Base-by-base conservation (phyloP, 2,329 filamentous ascomycete species). In the Byssothecium circinans region DNA sequence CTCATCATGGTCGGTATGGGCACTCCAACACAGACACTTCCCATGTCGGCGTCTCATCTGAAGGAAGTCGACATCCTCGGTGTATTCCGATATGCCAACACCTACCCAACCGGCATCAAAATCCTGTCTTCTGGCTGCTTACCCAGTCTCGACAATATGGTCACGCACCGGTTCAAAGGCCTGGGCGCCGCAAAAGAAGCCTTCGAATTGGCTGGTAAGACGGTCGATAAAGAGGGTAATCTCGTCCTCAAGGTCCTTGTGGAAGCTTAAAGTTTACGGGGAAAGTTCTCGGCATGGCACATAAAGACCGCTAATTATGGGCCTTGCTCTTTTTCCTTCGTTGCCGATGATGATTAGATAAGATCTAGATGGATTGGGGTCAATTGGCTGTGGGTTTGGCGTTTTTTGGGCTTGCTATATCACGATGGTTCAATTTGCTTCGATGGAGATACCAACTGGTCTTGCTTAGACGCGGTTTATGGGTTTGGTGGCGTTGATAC, bases 1-100 rank as follows among this genome's bases (percentile, higher is more conserved):
- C 66, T 81, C 25, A 71, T 81, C 41, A 78, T 81, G 67, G 78
- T 82, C 33, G 79, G 79, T 6, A 82, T 82, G 79, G 79, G 79
- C 0, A 79, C 78, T 12, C 78, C 78, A 2, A 71, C 78, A 17
- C 78, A 81, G 57, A 80, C 77, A 4, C 64, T 81, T 5, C 79
- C 78, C 2, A 73, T 81, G 57, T 78, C 77, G 6, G 76, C 77
- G 1, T 77, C 79, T n/a, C 78, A 79, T 23, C 56, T 81, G 50
- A 74, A 79, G 27, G 79, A 82, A 61, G 77, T 82, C 6, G 79
- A 82, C 59, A 74, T 82, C 35, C 75, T 81, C 40, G 79, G 79
- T n/a, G 78, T 81, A 6, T 81, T 81, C 64, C 70, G 79, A 36
- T 82, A 82, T 49, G 78, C 79, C 58, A 72, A 76, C 56, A 78